These are phyloP conservation scores for Ophiosphaerella herpotricha DNA, from an alignment of 2,329 filamentous ascomycete genomes.

Conservation along the genomic window DNA sequence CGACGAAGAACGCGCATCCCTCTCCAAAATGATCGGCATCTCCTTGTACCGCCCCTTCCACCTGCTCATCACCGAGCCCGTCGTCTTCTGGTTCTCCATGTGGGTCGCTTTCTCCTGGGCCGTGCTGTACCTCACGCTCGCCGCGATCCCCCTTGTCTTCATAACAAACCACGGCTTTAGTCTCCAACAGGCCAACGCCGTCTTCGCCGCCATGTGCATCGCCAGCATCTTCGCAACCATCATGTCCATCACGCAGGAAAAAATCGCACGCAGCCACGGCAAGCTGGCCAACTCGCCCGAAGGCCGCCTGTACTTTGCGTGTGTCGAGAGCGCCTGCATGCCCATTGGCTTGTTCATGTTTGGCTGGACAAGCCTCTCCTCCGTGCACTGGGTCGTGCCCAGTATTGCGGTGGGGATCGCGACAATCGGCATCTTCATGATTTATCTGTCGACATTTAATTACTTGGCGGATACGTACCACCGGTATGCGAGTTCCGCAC, in stretches of 20 bases:
- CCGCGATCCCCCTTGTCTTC: slow-evolving; percentile 80
- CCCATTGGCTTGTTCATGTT: slow-evolving; percentile 83
- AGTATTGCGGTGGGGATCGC: slow-evolving; percentile 71
- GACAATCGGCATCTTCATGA: slow-evolving; percentile 81
- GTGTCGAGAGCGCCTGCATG: slow-evolving; percentile 73
- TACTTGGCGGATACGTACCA: slow-evolving; percentile 90
- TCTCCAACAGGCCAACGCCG: slow-evolving; percentile 67
- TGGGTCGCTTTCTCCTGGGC: slow-evolving; percentile 93
- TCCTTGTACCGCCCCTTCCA: slow-evolving; percentile 80
- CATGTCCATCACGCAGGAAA: slow-evolving; percentile 74
- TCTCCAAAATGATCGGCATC: slow-evolving; percentile 71
- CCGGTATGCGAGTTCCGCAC: slow-evolving; percentile 79
- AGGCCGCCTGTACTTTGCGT: slow-evolving; percentile 80
- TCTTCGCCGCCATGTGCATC: slow-evolving; percentile 74
- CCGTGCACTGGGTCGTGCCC: slow-evolving; percentile 73
- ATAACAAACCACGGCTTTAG: slow-evolving; percentile 68
- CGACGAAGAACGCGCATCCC: slow-evolving; percentile 73
- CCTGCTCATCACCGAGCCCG: slow-evolving; percentile 74
- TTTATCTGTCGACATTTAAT: slow-evolving; percentile 83
- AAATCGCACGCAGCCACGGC: slow-evolving; percentile 59
- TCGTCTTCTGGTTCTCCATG: slow-evolving; percentile 84
- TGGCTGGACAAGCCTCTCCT: slow-evolving; percentile 68
- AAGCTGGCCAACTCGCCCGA: slow-evolving; percentile 62
- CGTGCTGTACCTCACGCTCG: slow-evolving; percentile 83
- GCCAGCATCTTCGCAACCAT: slow-evolving; percentile 69